These are phyloP conservation scores for Phytopythium chamaehyphon DNA, from an alignment of 352 stramenopile genomes.

Conservation along the genomic window DNA sequence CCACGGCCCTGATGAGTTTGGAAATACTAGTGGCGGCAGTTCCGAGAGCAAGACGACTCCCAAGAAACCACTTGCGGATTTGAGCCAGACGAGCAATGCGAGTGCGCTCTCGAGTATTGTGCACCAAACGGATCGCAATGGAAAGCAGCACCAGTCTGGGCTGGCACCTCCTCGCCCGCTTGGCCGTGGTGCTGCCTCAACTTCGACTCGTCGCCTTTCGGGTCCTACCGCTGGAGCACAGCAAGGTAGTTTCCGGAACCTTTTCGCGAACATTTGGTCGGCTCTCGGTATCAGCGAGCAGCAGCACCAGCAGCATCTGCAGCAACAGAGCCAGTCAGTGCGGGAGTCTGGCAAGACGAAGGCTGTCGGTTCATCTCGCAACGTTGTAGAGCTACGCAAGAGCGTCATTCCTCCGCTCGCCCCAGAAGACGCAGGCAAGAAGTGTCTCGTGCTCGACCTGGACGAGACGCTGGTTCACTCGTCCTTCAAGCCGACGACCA, in stretches of 20 bases:
- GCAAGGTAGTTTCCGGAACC: conserved; percentile 52
- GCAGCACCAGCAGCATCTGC: conserved; percentile 30
- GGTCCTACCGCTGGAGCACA: conserved; percentile 9
- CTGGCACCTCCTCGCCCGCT: conserved; percentile 10
- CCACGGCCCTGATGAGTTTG: conserved; percentile 34
- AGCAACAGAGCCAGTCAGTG: conserved; percentile 21
- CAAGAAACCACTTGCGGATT: conserved; percentile 34
- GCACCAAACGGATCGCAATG: conserved; percentile 60
- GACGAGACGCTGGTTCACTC: conserved; percentile 98
- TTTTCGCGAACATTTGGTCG: conserved; percentile 72
- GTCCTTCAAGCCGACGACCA: conserved; percentile 92
- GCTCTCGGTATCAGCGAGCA: conserved; percentile 59
- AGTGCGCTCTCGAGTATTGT: conserved; percentile 58
- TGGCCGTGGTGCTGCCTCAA: background rate
- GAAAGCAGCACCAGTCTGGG: conserved; percentile 35
- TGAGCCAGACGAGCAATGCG: conserved; percentile 16
- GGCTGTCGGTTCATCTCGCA: conserved; percentile 14
- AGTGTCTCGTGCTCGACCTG: conserved; percentile 94
- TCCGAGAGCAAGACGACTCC: conserved; percentile 20
- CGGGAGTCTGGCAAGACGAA: conserved; percentile 19
- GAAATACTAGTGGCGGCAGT: background rate
- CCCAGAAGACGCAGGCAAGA: conserved; percentile 66
- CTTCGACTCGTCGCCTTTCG: conserved; percentile 16
- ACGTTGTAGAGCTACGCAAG: conserved; percentile 48
- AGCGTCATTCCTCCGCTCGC: conserved; percentile 43